Evolutionary conservation across 106 monocot species (phyloP).

Genomic region (Acanthochlamys bracteata): DNA sequence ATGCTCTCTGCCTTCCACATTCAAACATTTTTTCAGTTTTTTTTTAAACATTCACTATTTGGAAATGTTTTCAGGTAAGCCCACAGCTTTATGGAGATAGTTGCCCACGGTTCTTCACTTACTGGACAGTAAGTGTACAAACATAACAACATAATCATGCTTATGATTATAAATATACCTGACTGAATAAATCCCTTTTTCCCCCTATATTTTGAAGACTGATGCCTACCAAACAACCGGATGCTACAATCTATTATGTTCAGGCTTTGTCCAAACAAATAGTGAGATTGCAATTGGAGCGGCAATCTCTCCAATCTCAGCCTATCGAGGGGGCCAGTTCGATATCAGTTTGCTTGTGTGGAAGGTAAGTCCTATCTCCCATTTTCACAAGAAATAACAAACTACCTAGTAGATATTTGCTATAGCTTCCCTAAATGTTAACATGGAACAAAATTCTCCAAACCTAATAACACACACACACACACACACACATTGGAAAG

Average conservation of each 20-base stretch:
- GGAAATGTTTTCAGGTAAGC: slow-evolving; percentile 49
- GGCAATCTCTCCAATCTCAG: slow-evolving; percentile 61
- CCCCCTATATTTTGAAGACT: slow-evolving; percentile 20
- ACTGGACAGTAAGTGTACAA: slow-evolving; percentile 71
- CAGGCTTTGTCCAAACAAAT: slow-evolving; percentile 80
- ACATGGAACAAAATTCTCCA: no score
- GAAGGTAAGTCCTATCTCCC: slow-evolving; percentile 39
- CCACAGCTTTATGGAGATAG: slow-evolving; percentile 82
- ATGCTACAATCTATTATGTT: slow-evolving; percentile 85
- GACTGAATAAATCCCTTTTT: neutral
- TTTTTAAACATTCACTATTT: no score
- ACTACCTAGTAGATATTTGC: no score
- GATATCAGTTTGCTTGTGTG: slow-evolving; percentile 77
- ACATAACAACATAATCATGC: neutral
- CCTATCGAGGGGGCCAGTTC: slow-evolving; percentile 49
- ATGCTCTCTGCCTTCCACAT: neutral
- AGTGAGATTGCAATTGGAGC: slow-evolving; percentile 75
- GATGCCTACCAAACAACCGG: slow-evolving; percentile 87
- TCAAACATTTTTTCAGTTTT: no score
- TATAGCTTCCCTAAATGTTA: no score
- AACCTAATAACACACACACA: no score
- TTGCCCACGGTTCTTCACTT: slow-evolving; percentile 89
- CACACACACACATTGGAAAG: no score
- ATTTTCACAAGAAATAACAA: no score
- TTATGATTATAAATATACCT: neutral